These are phyloP conservation scores for Chalciporus piperatus DNA, from an alignment of 768 basidiomycete genomes.

Conservation along the genomic window DNA sequence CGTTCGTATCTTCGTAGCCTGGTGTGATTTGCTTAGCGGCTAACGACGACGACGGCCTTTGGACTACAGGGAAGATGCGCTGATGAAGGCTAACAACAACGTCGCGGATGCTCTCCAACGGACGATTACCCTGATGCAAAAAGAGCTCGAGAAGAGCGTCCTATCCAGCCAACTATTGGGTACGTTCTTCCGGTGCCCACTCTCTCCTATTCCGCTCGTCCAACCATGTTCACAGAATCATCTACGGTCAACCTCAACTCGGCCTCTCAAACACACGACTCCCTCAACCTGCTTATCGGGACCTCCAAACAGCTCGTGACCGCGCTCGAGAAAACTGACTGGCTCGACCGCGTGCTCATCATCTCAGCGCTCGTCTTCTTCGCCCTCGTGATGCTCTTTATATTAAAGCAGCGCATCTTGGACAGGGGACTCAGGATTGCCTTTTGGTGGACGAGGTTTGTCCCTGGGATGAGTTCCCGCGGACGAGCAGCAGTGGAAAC, in stretches of 20 bases:
- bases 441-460: constrained; percentile 84
- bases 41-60: not conserved
- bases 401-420: constrained; percentile 83
- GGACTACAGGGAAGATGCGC: constrained; percentile 64
- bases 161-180: constrained; percentile 84
- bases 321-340: constrained; percentile 85
- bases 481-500: not conserved
- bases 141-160: constrained; percentile 87
- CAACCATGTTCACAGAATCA: constrained; percentile 46
- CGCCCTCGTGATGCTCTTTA: constrained; percentile 76
- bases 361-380: constrained; percentile 81
- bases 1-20: constrained; percentile 41
- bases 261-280: constrained; percentile 75
- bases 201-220: not conserved
- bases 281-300: constrained; percentile 63
- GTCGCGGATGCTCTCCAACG: constrained; percentile 87
- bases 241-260: constrained; percentile 76
- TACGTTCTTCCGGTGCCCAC: constrained; percentile 28
- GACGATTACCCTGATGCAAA: constrained; percentile 84
- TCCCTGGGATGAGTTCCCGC: constrained; percentile 39
- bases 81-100: constrained; percentile 87
- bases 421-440: constrained; percentile 77
- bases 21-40: not conserved
- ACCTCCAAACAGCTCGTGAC: constrained; percentile 85
- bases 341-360: constrained; percentile 88